Evolutionary conservation across 257 asterid species (phyloP).

Genomic region (Rhazya stricta): DNA sequence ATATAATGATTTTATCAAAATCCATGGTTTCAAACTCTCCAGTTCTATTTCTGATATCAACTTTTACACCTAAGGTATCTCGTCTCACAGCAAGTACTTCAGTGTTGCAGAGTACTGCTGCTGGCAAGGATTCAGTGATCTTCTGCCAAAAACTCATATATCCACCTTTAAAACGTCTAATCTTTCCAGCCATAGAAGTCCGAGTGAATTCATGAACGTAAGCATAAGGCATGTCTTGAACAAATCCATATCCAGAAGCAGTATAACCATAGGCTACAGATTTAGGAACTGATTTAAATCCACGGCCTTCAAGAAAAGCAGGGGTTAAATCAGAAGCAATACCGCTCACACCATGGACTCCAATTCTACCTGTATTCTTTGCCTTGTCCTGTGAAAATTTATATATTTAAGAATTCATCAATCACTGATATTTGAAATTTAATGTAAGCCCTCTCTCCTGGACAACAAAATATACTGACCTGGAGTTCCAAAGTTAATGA

Average conservation of each 20-base stretch:
- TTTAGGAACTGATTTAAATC: constrained; percentile 55
- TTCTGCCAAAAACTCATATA: constrained; percentile 70
- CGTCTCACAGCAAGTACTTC: constrained; percentile 56
- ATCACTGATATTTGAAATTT: not conserved
- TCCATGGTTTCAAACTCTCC: constrained; percentile 32
- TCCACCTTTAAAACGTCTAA: constrained; percentile 75
- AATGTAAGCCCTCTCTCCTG: not conserved
- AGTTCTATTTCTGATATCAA: constrained; percentile 33
- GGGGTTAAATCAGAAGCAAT: constrained; percentile 62
- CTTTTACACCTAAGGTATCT: constrained; percentile 19
- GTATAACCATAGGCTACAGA: constrained; percentile 81
- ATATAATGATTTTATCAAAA: constrained; percentile 63
- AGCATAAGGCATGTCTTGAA: constrained; percentile 78
- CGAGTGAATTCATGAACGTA: constrained; percentile 74
- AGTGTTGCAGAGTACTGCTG: constrained; percentile 56
- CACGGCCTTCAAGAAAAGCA: constrained; percentile 50
- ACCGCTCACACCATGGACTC: constrained; percentile 60
- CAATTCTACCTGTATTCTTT: constrained; percentile 53
- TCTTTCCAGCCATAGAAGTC: constrained; percentile 84
- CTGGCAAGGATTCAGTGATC: constrained; percentile 45
- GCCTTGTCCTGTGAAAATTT: constrained; percentile 57
- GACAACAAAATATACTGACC: constrained; percentile 31
- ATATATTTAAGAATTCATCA: not conserved
- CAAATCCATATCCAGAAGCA: constrained; percentile 85
- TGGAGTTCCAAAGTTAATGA: constrained; percentile 71